Conservation (phyloP, 2,329 filamentous ascomycete genomes). For the Epicoccum sorghinum region DNA sequence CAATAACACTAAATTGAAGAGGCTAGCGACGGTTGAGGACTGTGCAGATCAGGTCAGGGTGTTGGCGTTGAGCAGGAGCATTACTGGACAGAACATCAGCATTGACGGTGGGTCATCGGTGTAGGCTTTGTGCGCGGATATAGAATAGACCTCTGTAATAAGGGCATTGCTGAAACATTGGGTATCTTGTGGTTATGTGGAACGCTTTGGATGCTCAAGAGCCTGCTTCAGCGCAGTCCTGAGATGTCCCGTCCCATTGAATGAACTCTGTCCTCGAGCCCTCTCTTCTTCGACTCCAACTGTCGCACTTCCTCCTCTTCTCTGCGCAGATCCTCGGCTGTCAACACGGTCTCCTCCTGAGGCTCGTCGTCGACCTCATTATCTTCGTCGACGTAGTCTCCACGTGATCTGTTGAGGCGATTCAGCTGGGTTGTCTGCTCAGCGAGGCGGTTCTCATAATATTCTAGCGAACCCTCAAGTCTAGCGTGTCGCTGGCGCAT, state of each 20-base stretch:
- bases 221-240: slow-evolving; percentile 52
- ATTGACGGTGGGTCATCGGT: slow-evolving; percentile 46
- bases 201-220: slow-evolving; percentile 47
- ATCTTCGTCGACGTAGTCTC: slow-evolving; percentile 62
- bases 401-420: slow-evolving; percentile 68
- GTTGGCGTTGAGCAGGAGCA: slow-evolving; percentile 43
- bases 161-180: not conserved
- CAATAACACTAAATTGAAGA: slow-evolving; percentile 54
- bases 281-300: slow-evolving; percentile 67
- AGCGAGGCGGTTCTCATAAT: slow-evolving; percentile 80
- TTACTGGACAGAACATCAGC: slow-evolving; percentile 47
- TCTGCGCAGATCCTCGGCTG: slow-evolving; percentile 69
- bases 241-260: slow-evolving; percentile 73
- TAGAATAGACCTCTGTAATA: not conserved
- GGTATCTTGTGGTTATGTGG: slow-evolving; percentile 10
- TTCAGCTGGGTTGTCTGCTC: slow-evolving; percentile 77
- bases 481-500: slow-evolving; percentile 75
- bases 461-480: slow-evolving; percentile 73
- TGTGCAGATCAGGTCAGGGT: slow-evolving; percentile 46
- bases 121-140: slow-evolving; percentile 9
- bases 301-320: slow-evolving; percentile 73
- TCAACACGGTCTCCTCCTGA: slow-evolving; percentile 57
- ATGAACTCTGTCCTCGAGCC: slow-evolving; percentile 67
- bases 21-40: slow-evolving; percentile 61
- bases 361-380: slow-evolving; percentile 51